Evolutionary conservation across 2,329 filamentous ascomycete species (phyloP).

Genomic region (Alternaria panax): DNA sequence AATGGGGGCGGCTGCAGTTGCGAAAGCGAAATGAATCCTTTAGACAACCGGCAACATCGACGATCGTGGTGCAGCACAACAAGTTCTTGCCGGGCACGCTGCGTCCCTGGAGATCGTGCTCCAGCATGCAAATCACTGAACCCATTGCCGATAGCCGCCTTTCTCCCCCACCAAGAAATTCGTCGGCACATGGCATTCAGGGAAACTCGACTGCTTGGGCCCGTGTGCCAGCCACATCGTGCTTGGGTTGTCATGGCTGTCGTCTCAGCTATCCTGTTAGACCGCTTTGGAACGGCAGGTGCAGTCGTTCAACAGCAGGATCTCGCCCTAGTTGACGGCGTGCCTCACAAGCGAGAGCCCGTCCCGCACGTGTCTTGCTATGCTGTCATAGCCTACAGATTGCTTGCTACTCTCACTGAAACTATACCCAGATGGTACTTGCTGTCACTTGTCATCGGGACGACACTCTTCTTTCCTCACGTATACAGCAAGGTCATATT

Average conservation of each 20-base stretch:
- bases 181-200: slow-evolving; percentile 9
- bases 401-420: background rate
- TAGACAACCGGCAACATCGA: slow-evolving; percentile 7
- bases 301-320: background rate
- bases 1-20: background rate
- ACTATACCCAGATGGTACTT: background rate
- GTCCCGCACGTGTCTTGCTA: background rate
- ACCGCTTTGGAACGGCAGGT: slow-evolving; percentile 4
- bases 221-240: background rate
- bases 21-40: background rate
- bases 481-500: background rate
- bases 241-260: background rate
- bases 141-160: slow-evolving; percentile 7
- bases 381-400: background rate
- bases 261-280: background rate
- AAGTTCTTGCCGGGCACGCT: slow-evolving; percentile 15
- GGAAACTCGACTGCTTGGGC: background rate
- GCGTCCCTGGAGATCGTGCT: slow-evolving; percentile 6
- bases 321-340: background rate
- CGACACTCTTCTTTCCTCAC: background rate
- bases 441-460: background rate
- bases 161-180: background rate
- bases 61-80: slow-evolving; percentile 8
- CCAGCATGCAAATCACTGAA: slow-evolving; percentile 10
- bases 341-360: background rate